Percentiles rank a stretch among this genome's conserved stretches.
These are phyloP conservation scores for Eragrostis nindensis DNA, from an alignment of 176 grass and related monocot species.

Conservation along the genomic window DNA sequence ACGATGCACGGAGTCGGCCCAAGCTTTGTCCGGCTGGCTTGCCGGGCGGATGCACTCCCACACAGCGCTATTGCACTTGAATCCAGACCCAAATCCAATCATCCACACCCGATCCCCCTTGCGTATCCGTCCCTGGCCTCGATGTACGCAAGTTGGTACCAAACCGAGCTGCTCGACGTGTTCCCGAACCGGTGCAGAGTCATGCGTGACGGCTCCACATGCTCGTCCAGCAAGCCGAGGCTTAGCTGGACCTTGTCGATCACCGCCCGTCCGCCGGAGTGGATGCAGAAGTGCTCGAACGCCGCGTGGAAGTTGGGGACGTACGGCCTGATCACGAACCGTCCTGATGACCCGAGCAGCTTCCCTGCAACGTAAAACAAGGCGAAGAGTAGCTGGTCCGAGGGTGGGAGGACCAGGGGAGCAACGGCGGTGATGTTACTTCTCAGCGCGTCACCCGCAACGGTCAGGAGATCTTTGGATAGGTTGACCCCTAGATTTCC, in stretches of 20 bases:
- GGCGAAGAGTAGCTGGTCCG: slow-evolving; percentile 60
- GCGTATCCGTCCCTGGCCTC: neutral
- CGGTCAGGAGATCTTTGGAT: slow-evolving; percentile 63
- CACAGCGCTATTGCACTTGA: neutral
- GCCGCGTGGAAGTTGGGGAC: slow-evolving; percentile 69
- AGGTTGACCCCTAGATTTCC: slow-evolving; percentile 46
- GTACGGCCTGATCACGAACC: slow-evolving; percentile 45
- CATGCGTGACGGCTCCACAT: neutral
- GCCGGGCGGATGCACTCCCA: slow-evolving; percentile 9
- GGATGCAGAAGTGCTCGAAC: slow-evolving; percentile 94
- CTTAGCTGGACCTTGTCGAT: slow-evolving; percentile 59
- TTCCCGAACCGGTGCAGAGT: neutral
- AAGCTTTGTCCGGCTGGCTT: neutral
- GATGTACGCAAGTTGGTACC: neutral
- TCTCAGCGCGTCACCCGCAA: slow-evolving; percentile 60
- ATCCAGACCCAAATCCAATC: neutral
- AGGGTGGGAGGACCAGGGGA: slow-evolving; percentile 56
- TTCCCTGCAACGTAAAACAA: slow-evolving; percentile 36
- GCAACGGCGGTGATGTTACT: slow-evolving; percentile 62
- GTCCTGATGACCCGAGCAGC: too few relatives aligned
- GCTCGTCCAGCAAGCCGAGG: neutral
- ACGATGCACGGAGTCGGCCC: neutral
- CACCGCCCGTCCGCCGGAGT: slow-evolving; percentile 77
- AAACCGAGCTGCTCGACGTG: neutral
- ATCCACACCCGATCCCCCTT: neutral